Conservation (phyloP, 2,329 filamentous ascomycete species). For the Pseudogymnoascus sp. region DNA sequence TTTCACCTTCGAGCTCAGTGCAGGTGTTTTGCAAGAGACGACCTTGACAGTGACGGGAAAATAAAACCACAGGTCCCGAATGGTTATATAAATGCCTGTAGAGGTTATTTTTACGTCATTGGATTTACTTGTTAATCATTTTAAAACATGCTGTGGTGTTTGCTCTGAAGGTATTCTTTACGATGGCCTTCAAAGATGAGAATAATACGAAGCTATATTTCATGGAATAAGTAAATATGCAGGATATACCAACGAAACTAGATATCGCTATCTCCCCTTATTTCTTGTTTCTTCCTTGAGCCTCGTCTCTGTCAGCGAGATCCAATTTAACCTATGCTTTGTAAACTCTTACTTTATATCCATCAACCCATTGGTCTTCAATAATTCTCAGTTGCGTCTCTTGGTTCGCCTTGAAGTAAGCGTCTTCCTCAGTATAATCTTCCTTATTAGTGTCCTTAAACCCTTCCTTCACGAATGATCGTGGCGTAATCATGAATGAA, state of each 20-base stretch:
- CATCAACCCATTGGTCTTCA: slow-evolving; percentile 35
- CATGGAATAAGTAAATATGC: background rate
- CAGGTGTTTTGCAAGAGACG: background rate
- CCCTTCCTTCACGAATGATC: slow-evolving; percentile 32
- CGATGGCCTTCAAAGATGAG: background rate
- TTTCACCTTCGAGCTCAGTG: background rate
- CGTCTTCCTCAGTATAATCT: slow-evolving; percentile 31
- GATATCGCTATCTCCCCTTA: background rate
- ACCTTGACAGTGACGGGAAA: background rate
- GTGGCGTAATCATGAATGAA: slow-evolving; percentile 35
- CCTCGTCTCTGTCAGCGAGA: background rate
- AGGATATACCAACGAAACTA: background rate
- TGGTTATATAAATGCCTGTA: background rate
- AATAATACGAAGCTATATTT: background rate
- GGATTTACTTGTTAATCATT: background rate
- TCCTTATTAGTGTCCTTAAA: slow-evolving; percentile 35
- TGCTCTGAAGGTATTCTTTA: background rate
- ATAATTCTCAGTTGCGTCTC: slow-evolving; percentile 35
- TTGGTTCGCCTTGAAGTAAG: slow-evolving; percentile 33
- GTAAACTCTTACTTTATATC: slow-evolving; percentile 31
- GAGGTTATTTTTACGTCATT: background rate
- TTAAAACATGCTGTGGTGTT: background rate
- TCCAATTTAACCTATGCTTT: slow-evolving; percentile 22
- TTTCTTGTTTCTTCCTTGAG: slow-evolving; percentile 5
- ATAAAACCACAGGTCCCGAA: background rate